These are phyloP conservation scores for Lasiodiplodia citricola DNA, from an alignment of 2,329 filamentous ascomycete species.

Conservation along the genomic window DNA sequence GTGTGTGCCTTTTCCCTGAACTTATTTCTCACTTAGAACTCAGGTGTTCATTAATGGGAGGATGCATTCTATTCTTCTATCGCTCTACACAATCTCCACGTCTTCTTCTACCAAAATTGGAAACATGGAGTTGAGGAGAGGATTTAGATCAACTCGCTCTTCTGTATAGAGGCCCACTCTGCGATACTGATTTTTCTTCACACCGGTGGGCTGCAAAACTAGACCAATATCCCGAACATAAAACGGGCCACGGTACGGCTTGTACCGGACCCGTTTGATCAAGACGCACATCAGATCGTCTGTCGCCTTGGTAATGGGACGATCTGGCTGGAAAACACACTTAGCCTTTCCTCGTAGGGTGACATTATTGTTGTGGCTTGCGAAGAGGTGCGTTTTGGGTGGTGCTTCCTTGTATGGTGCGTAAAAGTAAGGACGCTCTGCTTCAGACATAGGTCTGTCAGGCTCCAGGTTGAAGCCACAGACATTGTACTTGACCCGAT, in stretches of 20 bases:
- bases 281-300: background rate
- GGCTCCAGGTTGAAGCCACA: background rate
- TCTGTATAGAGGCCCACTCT: background rate
- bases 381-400: background rate
- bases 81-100: background rate
- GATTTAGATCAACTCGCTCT: background rate
- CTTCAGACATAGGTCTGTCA: background rate
- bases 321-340: background rate
- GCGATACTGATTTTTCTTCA: background rate
- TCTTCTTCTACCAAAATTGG: background rate
- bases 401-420: background rate
- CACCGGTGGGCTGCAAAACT: background rate
- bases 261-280: background rate
- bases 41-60: no score
- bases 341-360: rapidly evolving
- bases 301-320: background rate
- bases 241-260: background rate
- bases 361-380: background rate
- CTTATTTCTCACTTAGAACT: no score
- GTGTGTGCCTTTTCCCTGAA: no score
- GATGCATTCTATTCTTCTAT: no score
- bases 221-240: background rate
- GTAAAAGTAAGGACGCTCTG: background rate
- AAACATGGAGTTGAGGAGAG: background rate
- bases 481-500: background rate